A percentile compares a stretch with the other conserved stretches of the same genome.
phyloP scores from a whole-genome alignment of 2,329 filamentous ascomycete species.

The Dothidotthia symphoricarpi region DNA sequence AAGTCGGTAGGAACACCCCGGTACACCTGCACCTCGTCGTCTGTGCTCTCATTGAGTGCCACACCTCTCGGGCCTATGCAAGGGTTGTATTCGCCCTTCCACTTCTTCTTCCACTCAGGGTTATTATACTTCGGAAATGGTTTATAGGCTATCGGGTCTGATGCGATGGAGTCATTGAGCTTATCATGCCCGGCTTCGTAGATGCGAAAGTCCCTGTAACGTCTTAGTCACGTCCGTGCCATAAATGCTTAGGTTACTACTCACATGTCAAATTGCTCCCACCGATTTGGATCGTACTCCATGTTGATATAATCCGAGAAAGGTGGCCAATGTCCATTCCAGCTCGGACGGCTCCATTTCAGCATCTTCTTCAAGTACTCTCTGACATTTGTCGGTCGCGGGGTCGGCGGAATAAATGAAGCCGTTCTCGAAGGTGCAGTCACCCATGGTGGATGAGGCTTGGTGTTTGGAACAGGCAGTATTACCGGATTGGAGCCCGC shows the following conservation, averaged over 20 bases:
- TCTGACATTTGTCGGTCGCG: constrained; percentile 26
- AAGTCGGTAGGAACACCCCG: constrained; percentile 52
- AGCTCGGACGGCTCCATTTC: constrained; percentile 42
- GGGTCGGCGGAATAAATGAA: constrained; percentile 15
- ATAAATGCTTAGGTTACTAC: background rate
- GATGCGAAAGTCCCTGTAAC: constrained; percentile 39
- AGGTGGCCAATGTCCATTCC: constrained; percentile 46
- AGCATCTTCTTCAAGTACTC: constrained; percentile 45
- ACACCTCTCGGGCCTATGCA: constrained; percentile 62
- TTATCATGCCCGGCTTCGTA: constrained; percentile 40
- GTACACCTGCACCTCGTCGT: constrained; percentile 65
- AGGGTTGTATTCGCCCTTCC: constrained; percentile 59
- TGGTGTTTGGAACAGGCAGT: constrained; percentile 8
- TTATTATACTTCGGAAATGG: constrained; percentile 72
- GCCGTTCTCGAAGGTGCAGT: constrained; percentile 18
- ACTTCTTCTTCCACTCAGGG: constrained; percentile 56
- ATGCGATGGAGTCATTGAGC: constrained; percentile 22
- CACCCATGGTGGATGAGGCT: constrained; percentile 26
- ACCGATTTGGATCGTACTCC: constrained; percentile 50
- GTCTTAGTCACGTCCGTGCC: background rate
- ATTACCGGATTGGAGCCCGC: constrained; percentile 2
- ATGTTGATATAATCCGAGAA: constrained; percentile 44
- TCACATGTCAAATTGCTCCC: constrained; percentile 47
- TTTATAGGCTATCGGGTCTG: constrained; percentile 59
- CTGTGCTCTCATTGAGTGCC: constrained; percentile 54